Base-by-base conservation (phyloP, 441 rosid species). In the Gossypium armourianum region DNA sequence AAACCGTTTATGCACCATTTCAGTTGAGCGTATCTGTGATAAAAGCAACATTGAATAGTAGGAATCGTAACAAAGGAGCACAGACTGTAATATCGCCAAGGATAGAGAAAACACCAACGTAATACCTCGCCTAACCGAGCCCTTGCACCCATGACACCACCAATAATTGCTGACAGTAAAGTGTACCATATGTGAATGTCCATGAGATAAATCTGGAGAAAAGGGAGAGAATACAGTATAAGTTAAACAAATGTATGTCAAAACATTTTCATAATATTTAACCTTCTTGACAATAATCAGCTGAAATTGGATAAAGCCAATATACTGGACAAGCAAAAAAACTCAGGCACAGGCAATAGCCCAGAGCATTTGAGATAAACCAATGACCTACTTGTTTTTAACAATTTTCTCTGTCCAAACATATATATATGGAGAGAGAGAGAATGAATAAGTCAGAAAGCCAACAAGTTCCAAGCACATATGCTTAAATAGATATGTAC, bases 61-160 rank as follows among this genome's bases (percentile, higher is more conserved):
- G 56, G 13, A 47, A 68, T 13, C 17, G 12, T 8, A 53, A 64
- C 1, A 17, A 62, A 75, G 32, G 54, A 50, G 40, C 40, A 40
- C 67, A 58, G 54, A 26, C 26, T 54, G 9, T 43, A 59, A 23
- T 15, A 24, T 59, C 40, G 47, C 43, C n/a, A 45, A 40, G 29
- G 7, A 49, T 15, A 45, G 49, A 72, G 65, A 61, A 53, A 19
- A 58, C 15, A 52, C 56, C 20, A 28, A 10, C 16, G 1, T 45
- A 54, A 63, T 86, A 95, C 99, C 96, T 95, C 99, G 78, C 99
- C 99, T 75, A 95, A 80, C 72, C 99, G 97, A 82, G 83, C 92
- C 74, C 95, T 84, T 71, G 99, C 99, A 71, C 99, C 99, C 95
- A 95, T 95, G 68, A 95, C 93, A 69, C 99, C 99, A 76, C 98